Conservation (phyloP, 2,329 filamentous ascomycete genomes). For the Fusarium sublunatum region DNA sequence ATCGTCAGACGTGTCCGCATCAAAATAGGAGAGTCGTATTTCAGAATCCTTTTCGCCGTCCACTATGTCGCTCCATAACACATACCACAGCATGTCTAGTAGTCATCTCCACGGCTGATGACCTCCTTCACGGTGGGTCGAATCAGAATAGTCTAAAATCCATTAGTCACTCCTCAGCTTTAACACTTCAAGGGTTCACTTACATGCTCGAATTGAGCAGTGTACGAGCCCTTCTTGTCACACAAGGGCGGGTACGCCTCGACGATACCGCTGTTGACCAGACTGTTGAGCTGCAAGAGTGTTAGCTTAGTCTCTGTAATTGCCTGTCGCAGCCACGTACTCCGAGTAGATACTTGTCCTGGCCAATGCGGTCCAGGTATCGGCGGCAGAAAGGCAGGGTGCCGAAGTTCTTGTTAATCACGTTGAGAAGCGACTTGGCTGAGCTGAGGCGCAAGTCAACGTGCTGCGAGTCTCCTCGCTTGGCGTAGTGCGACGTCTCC, state of each 20-base stretch:
- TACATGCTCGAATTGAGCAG: constrained; percentile 94
- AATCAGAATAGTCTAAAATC: constrained; percentile 75
- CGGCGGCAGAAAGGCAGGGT: constrained; percentile 91
- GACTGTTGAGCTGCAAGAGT: constrained; percentile 76
- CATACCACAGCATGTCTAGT: constrained; percentile 58
- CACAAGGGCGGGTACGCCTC: constrained; percentile 90
- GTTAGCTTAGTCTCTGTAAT: constrained; percentile 33
- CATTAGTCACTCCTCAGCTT: constrained; percentile 20
- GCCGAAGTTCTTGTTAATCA: constrained; percentile 97
- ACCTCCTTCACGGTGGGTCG: constrained; percentile 87
- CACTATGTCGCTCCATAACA: constrained; percentile 8
- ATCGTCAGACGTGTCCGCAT: constrained; percentile 19
- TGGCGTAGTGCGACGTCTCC: constrained; percentile 90
- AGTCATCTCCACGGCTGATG: constrained; percentile 87
- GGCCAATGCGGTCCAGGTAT: constrained; percentile 91
- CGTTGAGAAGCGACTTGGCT: constrained; percentile 84
- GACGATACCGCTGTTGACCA: constrained; percentile 85
- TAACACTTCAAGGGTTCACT: constrained; percentile 53
- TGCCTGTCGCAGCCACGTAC: constrained; percentile 61
- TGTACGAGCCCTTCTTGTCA: constrained; percentile 94
- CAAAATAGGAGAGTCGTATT: constrained; percentile 45
- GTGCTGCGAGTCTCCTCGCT: constrained; percentile 76
- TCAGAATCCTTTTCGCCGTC: constrained; percentile 44
- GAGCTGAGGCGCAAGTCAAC: constrained; percentile 81
- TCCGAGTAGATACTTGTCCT: constrained; percentile 92